Evolutionary conservation across 2,329 filamentous ascomycete species (phyloP).

Genomic region (Monosporascus sp.): DNA sequence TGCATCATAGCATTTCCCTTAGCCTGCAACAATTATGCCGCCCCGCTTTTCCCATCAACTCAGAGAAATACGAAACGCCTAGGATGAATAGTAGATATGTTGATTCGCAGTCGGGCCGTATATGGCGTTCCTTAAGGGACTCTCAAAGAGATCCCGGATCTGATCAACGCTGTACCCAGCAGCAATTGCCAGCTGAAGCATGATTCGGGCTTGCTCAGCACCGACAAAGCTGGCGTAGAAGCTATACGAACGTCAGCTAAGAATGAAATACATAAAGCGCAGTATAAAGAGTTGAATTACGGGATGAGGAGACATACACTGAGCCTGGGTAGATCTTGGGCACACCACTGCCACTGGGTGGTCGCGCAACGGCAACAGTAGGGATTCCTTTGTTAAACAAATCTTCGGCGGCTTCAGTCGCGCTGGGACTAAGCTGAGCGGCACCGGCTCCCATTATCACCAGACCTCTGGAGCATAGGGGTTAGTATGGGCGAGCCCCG

Average conservation of each 20-base stretch:
- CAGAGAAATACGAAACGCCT: background rate
- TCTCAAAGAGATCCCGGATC: slow-evolving; percentile 26
- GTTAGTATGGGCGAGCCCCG: too few species aligned
- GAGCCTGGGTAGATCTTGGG: slow-evolving; percentile 15
- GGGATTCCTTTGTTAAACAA: slow-evolving; percentile 24
- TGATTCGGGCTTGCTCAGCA: slow-evolving; percentile 25
- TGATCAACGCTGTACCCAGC: slow-evolving; percentile 22
- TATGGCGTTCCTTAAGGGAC: slow-evolving; percentile 20
- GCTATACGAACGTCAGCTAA: slow-evolving; percentile 6
- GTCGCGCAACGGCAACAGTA: slow-evolving; percentile 23
- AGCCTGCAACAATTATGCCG: too few species aligned
- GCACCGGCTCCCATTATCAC: slow-evolving; percentile 29
- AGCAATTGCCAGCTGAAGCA: slow-evolving; percentile 27
- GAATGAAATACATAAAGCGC: background rate
- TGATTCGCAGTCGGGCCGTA: slow-evolving; percentile 11
- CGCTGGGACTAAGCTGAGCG: slow-evolving; percentile 22
- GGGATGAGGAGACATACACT: slow-evolving; percentile 6
- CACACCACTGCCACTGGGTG: slow-evolving; percentile 22
- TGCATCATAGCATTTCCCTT: too few species aligned
- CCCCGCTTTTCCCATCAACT: too few species aligned
- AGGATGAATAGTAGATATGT: slow-evolving; percentile 3
- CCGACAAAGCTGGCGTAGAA: slow-evolving; percentile 24
- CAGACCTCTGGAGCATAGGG: slow-evolving; percentile 15
- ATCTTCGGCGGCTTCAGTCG: slow-evolving; percentile 18
- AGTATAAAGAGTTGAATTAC: background rate